phyloP scores from a whole-genome alignment of 2,329 filamentous ascomycete species.

The Chaetothyriales sp. region DNA sequence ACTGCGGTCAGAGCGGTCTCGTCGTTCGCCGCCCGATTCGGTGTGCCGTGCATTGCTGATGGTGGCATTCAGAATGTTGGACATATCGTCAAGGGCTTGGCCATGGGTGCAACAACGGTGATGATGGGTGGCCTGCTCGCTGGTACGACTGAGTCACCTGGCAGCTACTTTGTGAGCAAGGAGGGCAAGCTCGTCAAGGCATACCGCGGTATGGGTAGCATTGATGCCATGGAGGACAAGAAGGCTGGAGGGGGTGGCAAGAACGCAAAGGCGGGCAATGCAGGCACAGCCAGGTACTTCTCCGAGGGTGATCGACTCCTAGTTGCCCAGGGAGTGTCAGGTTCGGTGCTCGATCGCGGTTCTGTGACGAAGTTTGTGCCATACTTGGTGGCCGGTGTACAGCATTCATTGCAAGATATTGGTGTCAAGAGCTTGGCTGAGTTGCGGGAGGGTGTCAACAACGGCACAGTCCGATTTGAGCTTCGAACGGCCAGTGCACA shows the following conservation, averaged over 20 bases:
- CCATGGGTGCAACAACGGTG: constrained; percentile 82
- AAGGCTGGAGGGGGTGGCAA: constrained; percentile 63
- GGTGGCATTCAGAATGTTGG: constrained; percentile 97
- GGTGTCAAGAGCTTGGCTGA: constrained; percentile 66
- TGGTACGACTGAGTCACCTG: constrained; percentile 92
- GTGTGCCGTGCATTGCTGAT: constrained; percentile 94
- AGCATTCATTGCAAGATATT: constrained; percentile 95
- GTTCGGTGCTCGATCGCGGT: constrained; percentile 42
- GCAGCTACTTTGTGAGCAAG: constrained; percentile 87
- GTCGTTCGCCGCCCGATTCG: constrained; percentile 78
- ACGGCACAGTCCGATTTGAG: constrained; percentile 77
- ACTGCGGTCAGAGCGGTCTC: constrained; percentile 83
- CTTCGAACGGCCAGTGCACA: constrained; percentile 86
- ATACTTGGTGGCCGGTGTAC: constrained; percentile 85
- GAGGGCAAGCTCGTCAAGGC: constrained; percentile 98
- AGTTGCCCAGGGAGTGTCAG: constrained; percentile 91
- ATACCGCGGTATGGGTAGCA: constrained; percentile 97
- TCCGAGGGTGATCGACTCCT: constrained; percentile 89
- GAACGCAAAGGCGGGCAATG: constrained; percentile 60
- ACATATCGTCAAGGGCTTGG: constrained; percentile 96
- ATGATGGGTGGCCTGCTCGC: constrained; percentile 99
- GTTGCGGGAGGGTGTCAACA: constrained; percentile 58
- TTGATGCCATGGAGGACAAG: constrained; percentile 99
- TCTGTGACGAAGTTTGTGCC: constrained; percentile 91
- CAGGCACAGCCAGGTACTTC: constrained; percentile 94